Evolutionary conservation across 768 basidiomycete species (phyloP), one percentile per base, ranked within the genome.

Genomic region (Hygrocybe punicea): DNA sequence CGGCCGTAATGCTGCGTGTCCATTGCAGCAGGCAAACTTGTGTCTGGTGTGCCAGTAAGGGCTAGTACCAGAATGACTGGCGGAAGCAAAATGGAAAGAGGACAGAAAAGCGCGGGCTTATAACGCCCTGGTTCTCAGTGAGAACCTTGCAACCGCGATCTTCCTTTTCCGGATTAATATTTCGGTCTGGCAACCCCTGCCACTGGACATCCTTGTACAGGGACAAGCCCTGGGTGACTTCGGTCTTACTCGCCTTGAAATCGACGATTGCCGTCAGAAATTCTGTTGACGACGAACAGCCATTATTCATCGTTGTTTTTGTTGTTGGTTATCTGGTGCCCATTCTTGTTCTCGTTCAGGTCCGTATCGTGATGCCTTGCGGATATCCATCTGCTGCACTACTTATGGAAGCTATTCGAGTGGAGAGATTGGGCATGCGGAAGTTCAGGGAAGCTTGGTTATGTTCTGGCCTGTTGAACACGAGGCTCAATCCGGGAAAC

Each of bases 401-500:
- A 35, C 24, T n/a, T 37, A 39, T 34, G 21, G 14, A 11, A 44
- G 11, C 24, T 16, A 3, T 45, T 37, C 34, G 17, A 44, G 19
- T 9, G 16, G 17, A 8, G 53, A 44, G 44, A 35, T 5, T 5
- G 23, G 45, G 11, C 23, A 47, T 13, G 11, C 17, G 14, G 35
- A 51, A 13, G 17, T 37, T 36, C 51, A 52, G 36, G 35, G 51
- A 52, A 52, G n/a, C n/a, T n/a, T n/a, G n/a, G n/a, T n/a, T n/a
- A n/a, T n/a, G n/a, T 23, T 51, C 47, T 29, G 35, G 36, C 34
- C 46, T 49, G 40, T 51, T 53, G 53, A 36, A 61, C 69, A 69
- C 61, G 68, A 65, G 69, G 63, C 63, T 58, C 60, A 42, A 52
- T 59, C 65, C 61, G 63, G 60, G 58, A 63, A 61, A 55, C 59